Base-by-base conservation (phyloP, 495 filamentous ascomycete species). In the Penicillium argentinense region DNA sequence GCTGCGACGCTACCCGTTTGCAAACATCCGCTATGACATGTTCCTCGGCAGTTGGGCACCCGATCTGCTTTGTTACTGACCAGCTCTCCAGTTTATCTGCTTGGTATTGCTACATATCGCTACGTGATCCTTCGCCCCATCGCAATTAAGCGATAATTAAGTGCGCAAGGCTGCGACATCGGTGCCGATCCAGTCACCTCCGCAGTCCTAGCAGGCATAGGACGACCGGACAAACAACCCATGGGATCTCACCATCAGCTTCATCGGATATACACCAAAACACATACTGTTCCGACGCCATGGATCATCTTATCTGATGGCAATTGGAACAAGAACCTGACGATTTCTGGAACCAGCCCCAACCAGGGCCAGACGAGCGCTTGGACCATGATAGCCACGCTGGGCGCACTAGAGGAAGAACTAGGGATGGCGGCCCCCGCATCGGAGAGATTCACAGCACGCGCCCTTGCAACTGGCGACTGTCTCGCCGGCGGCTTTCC, bases 251-350 rank as follows among this genome's bases (percentile, higher is more conserved):
- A 18, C 13, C 13, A 36, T 14, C 29, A 7, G 8, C 17, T 33
- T 21, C 16, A 1, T 22, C 33, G 33, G 33, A 5, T 21, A 7
- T 18, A 8, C n/a, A 36, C 33, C 37, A 18, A 33, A 48, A 25
- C 8, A 26, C 5, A 17, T 19, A 16, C 16, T 33, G 16, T 19
- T 18, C 28, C 39, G 17, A 39, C 40, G 47, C 40, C 47, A 32
- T 32, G n/a, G 17, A 33, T 21, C 22, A n/a, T 13, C 39, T 44
- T 50, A 43, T 50, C 47, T 29, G 47, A 50, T 44, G 26, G 19
- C 19, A 27, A 26, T 24, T 37, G 23, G 26, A 39, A 44, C n/a
- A 6, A 19, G 5, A n/a, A n/a, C n/a, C n/a, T n/a, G n/a, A n/a
- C n/a, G n/a, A n/a, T n/a, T n/a, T n/a, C n/a, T n/a, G n/a, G n/a